Evolutionary conservation across 1,139 yeast genomes (phyloP), one percentile per base, ranked within the genome.

Genomic region (Saccharomycopsis phalli): DNA sequence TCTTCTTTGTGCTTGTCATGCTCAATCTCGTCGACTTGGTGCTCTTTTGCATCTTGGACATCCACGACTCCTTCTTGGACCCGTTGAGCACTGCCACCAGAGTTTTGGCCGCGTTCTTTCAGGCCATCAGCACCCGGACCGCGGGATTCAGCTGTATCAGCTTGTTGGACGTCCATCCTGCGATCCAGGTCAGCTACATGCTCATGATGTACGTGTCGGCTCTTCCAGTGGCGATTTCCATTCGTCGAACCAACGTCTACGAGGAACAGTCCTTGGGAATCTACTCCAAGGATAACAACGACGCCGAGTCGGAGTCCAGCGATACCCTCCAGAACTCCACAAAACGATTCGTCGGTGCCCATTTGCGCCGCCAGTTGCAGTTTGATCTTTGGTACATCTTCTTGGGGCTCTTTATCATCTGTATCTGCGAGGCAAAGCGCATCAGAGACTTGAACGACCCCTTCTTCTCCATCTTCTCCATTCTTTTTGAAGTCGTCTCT

Each of bases 121-220:
- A 91, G 58, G 94, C 97, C 0, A 74, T 91, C 39, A 74, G 91
- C 42, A 87, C 97, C 0, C 74, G 99, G 63, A 91, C 98, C 0
- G 95, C 95, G 0, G 99, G 99, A 0, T 81, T 88, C 50, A 53
- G 81, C 0, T 79, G 81, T 29, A 71, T 88, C 25, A 76, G 81
- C 57, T 60, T 91, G 32, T 65, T 84, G 3, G 57, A 60, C 34
- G 65, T 91, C 40, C 94, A 88, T 54, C 91, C 96, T 0, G 94
- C 95, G 0, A 83, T 91, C 36, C 95, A 86, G 58, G 94, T 91
- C 31, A 79, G 94, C 53, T 93, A 93, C 58, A 71, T 87, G 78
- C 70, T 91, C 48, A 88, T 91, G 97, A 91, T 91, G 98, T 91
- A 93, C 63, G 86, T 93, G 23, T 88, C 97, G 4, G 96, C 91